Conservation (phyloP, 208 protist genomes). For the Entamoeba histolytica region DNA sequence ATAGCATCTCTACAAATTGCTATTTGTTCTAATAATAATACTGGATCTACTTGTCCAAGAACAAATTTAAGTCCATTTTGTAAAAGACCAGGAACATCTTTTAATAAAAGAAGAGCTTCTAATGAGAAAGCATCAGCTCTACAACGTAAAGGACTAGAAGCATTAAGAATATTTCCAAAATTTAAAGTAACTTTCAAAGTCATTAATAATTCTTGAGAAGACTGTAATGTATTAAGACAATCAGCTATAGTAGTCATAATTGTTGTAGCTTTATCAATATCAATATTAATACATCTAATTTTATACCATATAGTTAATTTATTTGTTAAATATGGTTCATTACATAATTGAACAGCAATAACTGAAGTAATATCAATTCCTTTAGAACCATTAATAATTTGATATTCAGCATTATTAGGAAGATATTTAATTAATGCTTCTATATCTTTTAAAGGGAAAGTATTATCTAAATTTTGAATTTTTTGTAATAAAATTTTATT, state of each 20-base stretch:
- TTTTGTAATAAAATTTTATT: neutral
- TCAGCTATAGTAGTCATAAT: neutral
- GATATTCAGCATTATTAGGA: neutral
- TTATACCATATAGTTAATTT: neutral
- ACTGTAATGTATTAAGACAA: neutral
- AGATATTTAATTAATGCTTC: neutral
- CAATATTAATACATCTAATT: neutral
- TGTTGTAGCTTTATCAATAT: neutral
- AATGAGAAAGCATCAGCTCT: neutral
- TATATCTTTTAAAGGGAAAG: neutral
- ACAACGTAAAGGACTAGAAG: neutral
- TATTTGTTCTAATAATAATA: neutral
- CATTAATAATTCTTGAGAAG: neutral
- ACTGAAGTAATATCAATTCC: neutral
- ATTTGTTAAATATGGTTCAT: neutral
- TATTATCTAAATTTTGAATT: neutral
- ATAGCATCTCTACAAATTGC: neutral
- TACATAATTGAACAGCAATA: neutral
- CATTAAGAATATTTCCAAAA: neutral
- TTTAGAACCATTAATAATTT: neutral
- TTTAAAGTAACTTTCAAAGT: neutral
- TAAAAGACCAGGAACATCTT: neutral
- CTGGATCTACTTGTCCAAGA: neutral
- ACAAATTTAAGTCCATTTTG: neutral
- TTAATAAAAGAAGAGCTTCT: neutral